A percentile compares a stretch with the other conserved stretches of the same genome.
Conservation (phyloP, 1,139 yeast genomes). For the Candida tropicalis region DNA sequence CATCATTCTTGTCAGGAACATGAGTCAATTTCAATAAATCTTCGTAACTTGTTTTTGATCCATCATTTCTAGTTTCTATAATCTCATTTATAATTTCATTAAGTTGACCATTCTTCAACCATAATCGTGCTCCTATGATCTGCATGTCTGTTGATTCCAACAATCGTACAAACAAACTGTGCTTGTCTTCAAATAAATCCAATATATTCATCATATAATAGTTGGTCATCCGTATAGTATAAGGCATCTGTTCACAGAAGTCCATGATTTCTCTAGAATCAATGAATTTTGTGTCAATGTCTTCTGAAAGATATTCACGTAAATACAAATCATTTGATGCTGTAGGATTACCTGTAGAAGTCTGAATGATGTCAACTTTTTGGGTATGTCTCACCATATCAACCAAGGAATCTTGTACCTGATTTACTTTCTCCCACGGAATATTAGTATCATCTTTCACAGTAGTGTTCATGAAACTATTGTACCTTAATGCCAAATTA, state of each 20-base stretch:
- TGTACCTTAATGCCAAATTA: constrained; percentile 25
- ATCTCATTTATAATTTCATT: constrained; percentile 3
- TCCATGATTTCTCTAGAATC: not conserved
- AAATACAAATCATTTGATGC: not conserved
- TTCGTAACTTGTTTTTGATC: constrained; percentile 23
- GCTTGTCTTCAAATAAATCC: not conserved
- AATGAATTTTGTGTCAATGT: not conserved
- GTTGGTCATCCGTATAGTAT: constrained; percentile 32
- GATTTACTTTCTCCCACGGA: constrained; percentile 14
- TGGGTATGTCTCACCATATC: constrained; percentile 4
- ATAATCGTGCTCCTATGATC: constrained; percentile 31
- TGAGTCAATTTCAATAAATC: constrained; percentile 16
- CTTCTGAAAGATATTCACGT: not conserved
- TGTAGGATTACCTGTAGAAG: not conserved
- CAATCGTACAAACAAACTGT: constrained; percentile 21
- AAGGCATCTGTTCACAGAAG: constrained; percentile 24
- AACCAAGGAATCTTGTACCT: constrained; percentile 9
- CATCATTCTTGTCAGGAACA: constrained; percentile 16
- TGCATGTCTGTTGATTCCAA: constrained; percentile 28
- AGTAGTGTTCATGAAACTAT: not conserved
- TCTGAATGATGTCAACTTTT: not conserved
- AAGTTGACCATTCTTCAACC: constrained; percentile 12
- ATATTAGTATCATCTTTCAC: not conserved
- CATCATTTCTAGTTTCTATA: not conserved
- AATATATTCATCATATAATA: constrained; percentile 31